Evolutionary conservation across 2,329 filamentous ascomycete species (phyloP), one percentile per base, ranked within the genome.

Genomic region (Phyllachora maydis): DNA sequence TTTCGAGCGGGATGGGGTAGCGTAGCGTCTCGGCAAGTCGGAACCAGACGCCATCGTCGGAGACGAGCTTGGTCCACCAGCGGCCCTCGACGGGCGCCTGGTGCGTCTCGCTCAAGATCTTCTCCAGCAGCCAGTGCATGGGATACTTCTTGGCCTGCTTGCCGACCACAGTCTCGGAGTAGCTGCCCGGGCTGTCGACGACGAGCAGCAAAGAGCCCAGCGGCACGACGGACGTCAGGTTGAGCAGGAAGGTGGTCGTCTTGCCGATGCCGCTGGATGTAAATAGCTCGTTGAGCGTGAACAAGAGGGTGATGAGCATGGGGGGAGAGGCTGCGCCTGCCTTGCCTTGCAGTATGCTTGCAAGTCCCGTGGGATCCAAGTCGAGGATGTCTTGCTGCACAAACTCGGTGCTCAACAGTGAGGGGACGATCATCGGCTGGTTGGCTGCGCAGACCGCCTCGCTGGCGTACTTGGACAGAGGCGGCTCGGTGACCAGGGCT

Each of bases 281-380:
- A 52, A 93, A 95, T 0, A 98, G 67, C 49, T 98, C 88, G 45
- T 95, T 95, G 22, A 95, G 62, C 0, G 85, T 93, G 55, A 95
- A 98, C 49, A 95, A 66, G 8, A 95, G 50, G 0, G 83, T 92
- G 9, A 91, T 54, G 1, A 93, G 48, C 4, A 9, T 17, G 16
- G 59, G 34, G 7, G 60, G 52, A 1, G 30, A 26, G 11, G 19
- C 20, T 11, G 37, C 23, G 6, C 41, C 19, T 10, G 29, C 19
- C 5, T 42, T 40, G 0, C n/a, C n/a, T n/a, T n/a, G n/a, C n/a
- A 52, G 23, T 1, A 51, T 28, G 3, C 31, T 22, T 0, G 35
- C 23, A 15, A 66, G 37, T 4, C 42, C 34, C 3, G 35, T 32
- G 6, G 32, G 30, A 6, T 38, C 38, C 5, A 67, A 37, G 4